Conservation (phyloP, 441 rosid species). For the Syzygium malaccense region DNA sequence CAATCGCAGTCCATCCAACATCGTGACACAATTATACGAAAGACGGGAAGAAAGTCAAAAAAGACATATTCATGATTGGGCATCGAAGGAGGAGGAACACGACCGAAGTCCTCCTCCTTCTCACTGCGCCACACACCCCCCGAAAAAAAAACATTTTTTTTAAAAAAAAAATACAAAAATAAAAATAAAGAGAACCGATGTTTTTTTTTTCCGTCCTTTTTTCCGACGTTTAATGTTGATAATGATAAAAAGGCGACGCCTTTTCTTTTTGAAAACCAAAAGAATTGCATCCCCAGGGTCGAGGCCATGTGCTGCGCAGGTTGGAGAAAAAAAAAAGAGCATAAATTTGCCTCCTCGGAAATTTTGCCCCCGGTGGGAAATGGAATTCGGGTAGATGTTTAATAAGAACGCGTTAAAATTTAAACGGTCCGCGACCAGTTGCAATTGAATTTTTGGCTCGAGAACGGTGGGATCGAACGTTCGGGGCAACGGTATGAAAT, state of each 20-base stretch:
- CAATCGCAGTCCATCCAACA: background rate
- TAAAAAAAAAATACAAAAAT: too few species aligned
- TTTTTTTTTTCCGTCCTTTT: too few species aligned
- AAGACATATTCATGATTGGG: background rate
- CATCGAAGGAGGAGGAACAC: background rate
- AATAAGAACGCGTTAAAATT: background rate
- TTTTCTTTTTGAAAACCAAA: background rate
- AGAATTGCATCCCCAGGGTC: constrained; percentile 4
- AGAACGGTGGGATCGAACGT: background rate
- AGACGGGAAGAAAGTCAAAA: background rate
- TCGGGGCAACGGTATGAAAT: background rate
- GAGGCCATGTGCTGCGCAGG: constrained; percentile 51
- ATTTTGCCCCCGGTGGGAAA: background rate
- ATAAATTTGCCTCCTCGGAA: background rate
- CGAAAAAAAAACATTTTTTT: too few species aligned
- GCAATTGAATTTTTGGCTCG: background rate
- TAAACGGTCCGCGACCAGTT: background rate
- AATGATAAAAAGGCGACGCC: background rate
- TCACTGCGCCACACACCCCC: background rate
- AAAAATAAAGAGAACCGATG: too few species aligned
- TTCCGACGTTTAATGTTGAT: background rate
- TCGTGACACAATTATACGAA: background rate
- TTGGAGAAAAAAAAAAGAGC: constrained; percentile 11
- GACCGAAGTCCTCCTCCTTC: background rate
- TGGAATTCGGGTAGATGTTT: background rate